Conservation (phyloP, 148 eudicot genomes). For the Rhododendron vialii region DNA sequence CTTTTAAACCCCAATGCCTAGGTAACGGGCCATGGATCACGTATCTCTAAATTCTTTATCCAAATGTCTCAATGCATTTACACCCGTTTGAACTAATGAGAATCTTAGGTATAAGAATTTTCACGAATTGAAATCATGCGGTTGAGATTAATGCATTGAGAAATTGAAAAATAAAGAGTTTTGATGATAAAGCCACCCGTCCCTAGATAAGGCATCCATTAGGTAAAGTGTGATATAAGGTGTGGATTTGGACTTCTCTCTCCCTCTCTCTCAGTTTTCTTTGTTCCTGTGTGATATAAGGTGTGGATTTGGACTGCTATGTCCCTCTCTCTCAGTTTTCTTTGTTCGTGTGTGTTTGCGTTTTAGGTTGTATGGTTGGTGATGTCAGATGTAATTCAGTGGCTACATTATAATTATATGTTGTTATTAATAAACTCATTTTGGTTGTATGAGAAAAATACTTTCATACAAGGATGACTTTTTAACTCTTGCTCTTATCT, state of each 20-base stretch:
- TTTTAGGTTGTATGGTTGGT: neutral
- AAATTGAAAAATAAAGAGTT: neutral
- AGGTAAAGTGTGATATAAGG: neutral
- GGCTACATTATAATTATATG: neutral
- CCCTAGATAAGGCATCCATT: neutral
- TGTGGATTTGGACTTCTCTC: neutral
- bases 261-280: no score
- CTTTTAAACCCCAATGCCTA: conserved; percentile 60
- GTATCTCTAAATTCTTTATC: neutral
- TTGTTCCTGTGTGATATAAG: no score
- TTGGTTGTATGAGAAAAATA: neutral
- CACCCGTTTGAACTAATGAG: neutral
- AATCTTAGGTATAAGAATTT: neutral
- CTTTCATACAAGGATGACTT: neutral
- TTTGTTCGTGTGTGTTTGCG: no score
- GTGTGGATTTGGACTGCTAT: no score
- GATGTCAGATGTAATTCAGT: neutral
- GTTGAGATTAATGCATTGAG: neutral
- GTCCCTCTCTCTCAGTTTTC: no score
- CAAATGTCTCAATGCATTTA: neutral
- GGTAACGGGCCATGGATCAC: neutral
- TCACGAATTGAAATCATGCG: neutral
- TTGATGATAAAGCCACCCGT: neutral
- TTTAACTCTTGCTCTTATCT: neutral
- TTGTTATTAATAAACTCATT: no score